Evolutionary conservation across 1,139 yeast species (phyloP), one percentile per base, ranked within the genome.

Genomic region (Candida frijolesensis): DNA sequence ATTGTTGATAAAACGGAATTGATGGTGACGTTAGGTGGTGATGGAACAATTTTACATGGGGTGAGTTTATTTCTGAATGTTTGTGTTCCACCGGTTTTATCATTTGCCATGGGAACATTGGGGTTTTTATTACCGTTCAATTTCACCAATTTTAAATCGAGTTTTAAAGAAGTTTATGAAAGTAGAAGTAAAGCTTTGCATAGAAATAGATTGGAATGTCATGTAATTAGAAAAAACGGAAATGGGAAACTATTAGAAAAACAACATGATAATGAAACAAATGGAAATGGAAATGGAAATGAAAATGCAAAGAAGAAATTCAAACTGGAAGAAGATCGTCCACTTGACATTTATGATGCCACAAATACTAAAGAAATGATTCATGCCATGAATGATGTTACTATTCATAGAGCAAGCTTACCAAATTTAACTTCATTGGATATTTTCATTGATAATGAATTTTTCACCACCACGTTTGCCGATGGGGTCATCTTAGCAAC

Each of bases 71-170:
- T 92, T 64, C 83, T 84, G 53, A 84, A 84, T 60, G 77, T 77
- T 7, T 72, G 77, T 29, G 96, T 90, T 2, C 97, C 97, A 1
- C 99, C 98, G 0, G 89, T 92, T 0, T 70, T 92, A 47, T 85
- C 96, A 41, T 91, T 90, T 65, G 89, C 97, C 1, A 71, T 92
- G 71, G 99, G 99, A 0, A 91, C 98, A 0, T 68, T 92, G 39
- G 99, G 99, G 19, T 92, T 92, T 63, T 69, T 92, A 40, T 74
- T 92, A 45, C 99, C 99, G 1, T 92, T 90, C 67, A 89, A 89
- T 65, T 86, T 89, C 62, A 68, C 70, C 22, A 84, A 81, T 48
- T 82, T 82, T 61, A 70, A 71, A 41, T 71, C 72, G n/a, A 86
- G 90, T 0, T 89, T 92, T 61, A 69, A 75, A 30, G 69, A 73